Conservation (phyloP, 352 stramenopile species). For the Phytophthora tentaculata region DNA sequence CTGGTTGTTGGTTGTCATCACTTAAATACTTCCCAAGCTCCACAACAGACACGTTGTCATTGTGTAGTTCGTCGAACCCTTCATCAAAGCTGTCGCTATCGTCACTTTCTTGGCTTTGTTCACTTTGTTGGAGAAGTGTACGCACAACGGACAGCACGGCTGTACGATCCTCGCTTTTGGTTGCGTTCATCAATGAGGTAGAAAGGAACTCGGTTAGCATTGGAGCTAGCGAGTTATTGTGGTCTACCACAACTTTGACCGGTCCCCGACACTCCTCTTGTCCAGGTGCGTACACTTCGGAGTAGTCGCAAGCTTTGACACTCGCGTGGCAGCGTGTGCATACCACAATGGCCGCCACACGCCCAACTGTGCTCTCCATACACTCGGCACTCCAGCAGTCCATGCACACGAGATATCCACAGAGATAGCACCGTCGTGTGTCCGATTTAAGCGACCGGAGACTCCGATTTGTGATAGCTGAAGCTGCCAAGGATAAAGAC, state of each 20-base stretch:
- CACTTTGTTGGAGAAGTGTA: slow-evolving; percentile 18
- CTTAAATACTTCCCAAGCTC: slow-evolving; percentile 21
- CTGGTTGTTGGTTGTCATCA: slow-evolving; percentile 14
- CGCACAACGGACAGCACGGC: slow-evolving; percentile 43
- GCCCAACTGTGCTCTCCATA: slow-evolving; percentile 23
- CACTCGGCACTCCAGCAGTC: slow-evolving; percentile 32
- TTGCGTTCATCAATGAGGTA: slow-evolving; percentile 24
- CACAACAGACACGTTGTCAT: slow-evolving; percentile 15
- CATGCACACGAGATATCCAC: slow-evolving; percentile 27
- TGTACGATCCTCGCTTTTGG: slow-evolving; percentile 11
- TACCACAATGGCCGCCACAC: slow-evolving; percentile 26
- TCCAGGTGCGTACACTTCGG: slow-evolving; percentile 17
- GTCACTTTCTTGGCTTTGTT: background rate
- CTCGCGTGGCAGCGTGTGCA: slow-evolving; percentile 19
- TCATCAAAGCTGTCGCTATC: slow-evolving; percentile 9
- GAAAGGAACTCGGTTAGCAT: slow-evolving; percentile 36
- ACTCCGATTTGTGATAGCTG: slow-evolving; percentile 17
- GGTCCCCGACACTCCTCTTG: slow-evolving; percentile 18
- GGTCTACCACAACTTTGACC: slow-evolving; percentile 13
- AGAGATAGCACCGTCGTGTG: slow-evolving; percentile 32
- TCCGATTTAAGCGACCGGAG: slow-evolving; percentile 21
- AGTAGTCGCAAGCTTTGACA: slow-evolving; percentile 31
- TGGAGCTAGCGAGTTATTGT: slow-evolving; percentile 5
- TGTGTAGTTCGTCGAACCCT: slow-evolving; percentile 10
- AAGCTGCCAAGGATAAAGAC: slow-evolving; percentile 21